phyloP scores from a whole-genome alignment of 139 green algal species.

The Volvox reticuliferus region DNA sequence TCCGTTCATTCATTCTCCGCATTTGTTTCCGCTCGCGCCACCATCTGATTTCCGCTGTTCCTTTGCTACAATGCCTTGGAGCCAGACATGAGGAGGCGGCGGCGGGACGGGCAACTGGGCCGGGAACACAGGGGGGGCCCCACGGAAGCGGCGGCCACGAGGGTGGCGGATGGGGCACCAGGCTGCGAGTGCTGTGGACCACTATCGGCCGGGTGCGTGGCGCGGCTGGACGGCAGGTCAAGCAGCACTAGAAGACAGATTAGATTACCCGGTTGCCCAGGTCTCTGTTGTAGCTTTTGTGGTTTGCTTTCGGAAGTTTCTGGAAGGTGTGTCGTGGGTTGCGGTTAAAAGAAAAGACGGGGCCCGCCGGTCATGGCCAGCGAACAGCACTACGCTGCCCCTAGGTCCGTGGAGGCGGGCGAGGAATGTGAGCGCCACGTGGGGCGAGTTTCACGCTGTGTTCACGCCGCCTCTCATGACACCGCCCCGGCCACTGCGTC shows the following conservation, averaged over 20 bases:
- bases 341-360: too few relatives aligned
- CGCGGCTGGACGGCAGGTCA: background rate
- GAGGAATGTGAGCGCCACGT: background rate
- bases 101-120: background rate
- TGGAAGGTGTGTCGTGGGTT: too few relatives aligned
- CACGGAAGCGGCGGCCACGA: background rate
- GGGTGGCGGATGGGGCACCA: conserved; percentile 17
- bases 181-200: conserved; percentile 31
- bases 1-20: background rate
- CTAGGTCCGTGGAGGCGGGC: background rate
- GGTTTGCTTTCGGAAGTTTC: too few relatives aligned
- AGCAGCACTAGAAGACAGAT: background rate
- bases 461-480: too few relatives aligned
- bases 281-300: background rate
- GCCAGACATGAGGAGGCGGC: background rate
- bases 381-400: background rate
- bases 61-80: too few relatives aligned
- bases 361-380: too few relatives aligned
- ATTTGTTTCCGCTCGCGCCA: too few relatives aligned
- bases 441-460: too few relatives aligned
- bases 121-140: background rate
- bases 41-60: too few relatives aligned
- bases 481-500: too few relatives aligned
- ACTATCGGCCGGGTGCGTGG: conserved; percentile 37
- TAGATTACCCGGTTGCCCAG: background rate